phyloP scores from a whole-genome alignment of 306 rosid species.

The Medicago truncatula region MtrunA17r5.0-ANR NC_053042.1:7616001-7616500 shows the following conservation, averaged over 20 bases:
- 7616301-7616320: conserved; percentile 38
- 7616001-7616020: conserved; percentile 55
- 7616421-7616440: conserved; percentile 46
- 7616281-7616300: conserved; percentile 43
- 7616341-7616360: conserved; percentile 46
- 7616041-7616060: conserved; percentile 57
- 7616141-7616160: conserved; percentile 54
- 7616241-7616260: conserved; percentile 52
- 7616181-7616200: conserved; percentile 60
- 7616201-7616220: conserved; percentile 65
- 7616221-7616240: conserved; percentile 56
- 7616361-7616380: conserved; percentile 41
- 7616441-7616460: conserved; percentile 43
- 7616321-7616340: conserved; percentile 37
- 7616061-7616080: conserved; percentile 87
- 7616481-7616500: conserved; percentile 35
- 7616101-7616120: conserved; percentile 82
- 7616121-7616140: conserved; percentile 62
- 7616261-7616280: conserved; percentile 48
- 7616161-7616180: conserved; percentile 59
- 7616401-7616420: conserved; percentile 27
- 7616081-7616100: conserved; percentile 99
- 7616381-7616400: conserved; percentile 39
- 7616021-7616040: conserved; percentile 51
- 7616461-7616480: conserved; percentile 42